Evolutionary conservation across 805 yeast species (phyloP), one percentile per base, ranked within the genome.

Genomic region (Pichia membranifaciens): DNA sequence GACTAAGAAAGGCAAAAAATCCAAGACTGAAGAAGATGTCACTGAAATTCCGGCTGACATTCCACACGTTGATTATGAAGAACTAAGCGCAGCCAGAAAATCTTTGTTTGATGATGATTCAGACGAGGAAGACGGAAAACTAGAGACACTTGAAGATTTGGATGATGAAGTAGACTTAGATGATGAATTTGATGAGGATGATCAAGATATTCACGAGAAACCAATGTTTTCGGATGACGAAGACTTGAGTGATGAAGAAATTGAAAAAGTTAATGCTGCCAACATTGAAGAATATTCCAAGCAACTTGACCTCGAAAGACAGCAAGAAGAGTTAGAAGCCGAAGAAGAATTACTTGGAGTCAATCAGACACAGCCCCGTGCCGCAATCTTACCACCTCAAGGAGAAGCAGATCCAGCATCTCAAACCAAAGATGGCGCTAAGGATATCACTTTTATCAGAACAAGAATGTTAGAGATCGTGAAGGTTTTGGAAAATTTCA

Each of bases 381-480:
- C 95, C 21, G 72, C 78, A 57, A 75, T 88, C 28, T 73, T 89
- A 51, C 96, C 96, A 34, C 71, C 83, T 3, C 87, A 82, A 60
- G 85, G 82, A 57, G 74, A 72, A 54, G 71, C 72, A 54, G 71
- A 71, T 28, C 75, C 73, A 15, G 59, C 63, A 12, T 75, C 73
- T 28, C 83, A 88, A 40, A 47, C 47, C 4, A 51, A 49, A 31
- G 52, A 49, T 22, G 47, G 45, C 20, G 50, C 52, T 20, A 51
- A 48, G 32, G 96, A 89, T 63, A 74, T 90, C 42, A 86, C 89
- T 7, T 73, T 86, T 58, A 76, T 87, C 7, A 81, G 98, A 68
- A 87, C 96, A 17, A 81, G 99, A 70, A 91, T 93, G 85, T 81
- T 91, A 57, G 99, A 93, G 70, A 79, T 95, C 53, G 91, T 90